A percentile compares a stretch with the other conserved stretches of the same genome.
These are phyloP conservation scores for Hemileia vastatrix DNA, from an alignment of 1,284 basidiomycete species.

Conservation along the genomic window DNA sequence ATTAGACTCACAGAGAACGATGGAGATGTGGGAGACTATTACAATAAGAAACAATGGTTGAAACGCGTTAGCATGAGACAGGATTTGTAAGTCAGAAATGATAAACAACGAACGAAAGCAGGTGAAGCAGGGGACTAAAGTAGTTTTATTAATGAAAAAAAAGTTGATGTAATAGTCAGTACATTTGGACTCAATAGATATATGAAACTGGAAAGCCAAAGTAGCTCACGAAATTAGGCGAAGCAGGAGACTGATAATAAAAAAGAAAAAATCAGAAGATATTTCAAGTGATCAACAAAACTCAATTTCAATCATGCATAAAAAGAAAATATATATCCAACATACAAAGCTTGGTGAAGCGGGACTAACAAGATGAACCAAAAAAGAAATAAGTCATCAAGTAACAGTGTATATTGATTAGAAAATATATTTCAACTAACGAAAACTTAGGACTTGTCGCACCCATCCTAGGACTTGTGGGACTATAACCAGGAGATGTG, in stretches of 20 bases:
- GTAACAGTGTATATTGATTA: slow-evolving; percentile 13
- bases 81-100: neutral
- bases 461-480: slow-evolving; percentile 50
- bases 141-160: neutral
- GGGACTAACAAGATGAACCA: slow-evolving; percentile 1
- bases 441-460: slow-evolving; percentile 59
- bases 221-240: slow-evolving; percentile 23
- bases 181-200: neutral
- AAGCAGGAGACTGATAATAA: slow-evolving; percentile 17
- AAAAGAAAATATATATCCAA: neutral
- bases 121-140: slow-evolving; percentile 22
- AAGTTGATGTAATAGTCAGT: neutral
- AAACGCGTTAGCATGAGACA: neutral
- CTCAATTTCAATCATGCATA: neutral
- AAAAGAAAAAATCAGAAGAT: neutral
- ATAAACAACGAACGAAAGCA: slow-evolving; percentile 16
- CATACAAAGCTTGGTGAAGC: slow-evolving; percentile 23
- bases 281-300: neutral
- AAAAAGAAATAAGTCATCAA: neutral
- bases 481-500: slow-evolving; percentile 75
- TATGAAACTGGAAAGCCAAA: neutral
- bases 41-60: neutral
- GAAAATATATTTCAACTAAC: slow-evolving; percentile 56
- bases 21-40: slow-evolving; percentile 22
- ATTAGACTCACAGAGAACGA: slow-evolving; percentile 19